Evolutionary conservation across 148 eudicot species (phyloP).

Genomic region (Salicornia ramosissima): DNA sequence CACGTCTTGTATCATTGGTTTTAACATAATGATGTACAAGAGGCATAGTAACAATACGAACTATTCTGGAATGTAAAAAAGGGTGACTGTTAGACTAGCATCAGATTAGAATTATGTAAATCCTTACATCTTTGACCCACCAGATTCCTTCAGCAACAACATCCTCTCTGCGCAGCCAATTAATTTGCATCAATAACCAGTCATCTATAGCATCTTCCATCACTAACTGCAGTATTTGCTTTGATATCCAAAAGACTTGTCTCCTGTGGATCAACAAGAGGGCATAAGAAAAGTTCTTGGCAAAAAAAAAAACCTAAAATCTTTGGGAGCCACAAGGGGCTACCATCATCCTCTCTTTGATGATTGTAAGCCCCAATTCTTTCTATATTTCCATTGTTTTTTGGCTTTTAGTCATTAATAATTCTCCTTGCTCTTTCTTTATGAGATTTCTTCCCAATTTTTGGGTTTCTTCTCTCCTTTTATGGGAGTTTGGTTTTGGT

Average conservation of each 20-base stretch:
- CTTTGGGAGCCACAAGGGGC: too few relatives aligned
- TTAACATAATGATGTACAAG: too few relatives aligned
- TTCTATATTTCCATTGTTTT: too few relatives aligned
- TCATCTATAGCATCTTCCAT: slow-evolving; percentile 99
- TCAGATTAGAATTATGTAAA: slow-evolving; percentile 3
- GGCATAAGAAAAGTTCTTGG: neutral
- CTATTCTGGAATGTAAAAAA: neutral
- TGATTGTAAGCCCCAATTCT: too few relatives aligned
- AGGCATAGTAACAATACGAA: neutral
- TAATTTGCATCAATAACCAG: slow-evolving; percentile 85
- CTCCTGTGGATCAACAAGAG: slow-evolving; percentile 47
- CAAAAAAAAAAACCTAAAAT: too few relatives aligned
- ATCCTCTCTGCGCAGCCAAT: slow-evolving; percentile 83
- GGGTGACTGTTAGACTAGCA: slow-evolving; percentile 5
- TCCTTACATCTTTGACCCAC: slow-evolving; percentile 88
- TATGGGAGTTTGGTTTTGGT: too few relatives aligned
- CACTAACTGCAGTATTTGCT: slow-evolving; percentile 87
- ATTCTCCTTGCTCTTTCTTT: too few relatives aligned
- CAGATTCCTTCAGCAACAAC: slow-evolving; percentile 72
- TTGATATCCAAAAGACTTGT: slow-evolving; percentile 98
- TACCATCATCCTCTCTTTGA: too few relatives aligned
- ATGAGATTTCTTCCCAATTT: too few relatives aligned
- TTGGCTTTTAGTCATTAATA: too few relatives aligned
- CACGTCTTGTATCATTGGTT: too few relatives aligned
- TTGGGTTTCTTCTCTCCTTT: too few relatives aligned